Conservation (phyloP, 352 stramenopile species). For the Phytophthora brassicae region DNA sequence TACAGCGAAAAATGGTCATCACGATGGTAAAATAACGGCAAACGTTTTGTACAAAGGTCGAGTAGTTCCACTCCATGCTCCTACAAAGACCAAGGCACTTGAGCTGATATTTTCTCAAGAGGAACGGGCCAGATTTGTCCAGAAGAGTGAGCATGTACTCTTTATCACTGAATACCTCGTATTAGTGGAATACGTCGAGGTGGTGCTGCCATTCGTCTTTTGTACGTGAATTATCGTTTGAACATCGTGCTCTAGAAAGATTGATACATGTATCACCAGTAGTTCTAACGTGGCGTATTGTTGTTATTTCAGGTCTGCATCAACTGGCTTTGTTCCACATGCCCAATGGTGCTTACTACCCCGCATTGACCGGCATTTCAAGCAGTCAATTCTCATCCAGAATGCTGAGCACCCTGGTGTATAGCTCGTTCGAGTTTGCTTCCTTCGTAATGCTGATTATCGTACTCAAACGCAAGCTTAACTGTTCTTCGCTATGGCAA, state of each 20-base stretch:
- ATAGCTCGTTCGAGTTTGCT: conserved; percentile 17
- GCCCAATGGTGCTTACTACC: conserved; percentile 31
- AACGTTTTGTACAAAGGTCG: conserved; percentile 6
- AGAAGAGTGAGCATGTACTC: conserved; percentile 28
- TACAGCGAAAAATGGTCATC: background rate
- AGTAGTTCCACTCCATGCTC: background rate
- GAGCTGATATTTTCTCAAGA: conserved; percentile 14
- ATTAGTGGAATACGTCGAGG: conserved; percentile 43
- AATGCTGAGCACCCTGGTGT: conserved; percentile 16
- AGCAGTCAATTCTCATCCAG: background rate
- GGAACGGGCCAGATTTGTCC: conserved; percentile 27
- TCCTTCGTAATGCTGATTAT: conserved; percentile 15
- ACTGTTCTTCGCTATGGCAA: conserved; percentile 28
- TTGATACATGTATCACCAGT: no score
- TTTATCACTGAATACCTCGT: conserved; percentile 45
- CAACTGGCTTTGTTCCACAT: conserved; percentile 22
- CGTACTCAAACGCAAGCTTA: conserved; percentile 21
- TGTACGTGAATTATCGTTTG: conserved; percentile 11
- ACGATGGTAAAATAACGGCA: background rate
- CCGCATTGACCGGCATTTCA: conserved; percentile 6
- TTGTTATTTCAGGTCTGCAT: conserved; percentile 8
- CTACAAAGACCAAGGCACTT: background rate
- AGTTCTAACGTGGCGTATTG: background rate
- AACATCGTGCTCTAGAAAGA: background rate
- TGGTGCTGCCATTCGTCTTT: conserved; percentile 39